phyloP scores from a whole-genome alignment of 257 asterid species.

The Misopates orontium region DNA sequence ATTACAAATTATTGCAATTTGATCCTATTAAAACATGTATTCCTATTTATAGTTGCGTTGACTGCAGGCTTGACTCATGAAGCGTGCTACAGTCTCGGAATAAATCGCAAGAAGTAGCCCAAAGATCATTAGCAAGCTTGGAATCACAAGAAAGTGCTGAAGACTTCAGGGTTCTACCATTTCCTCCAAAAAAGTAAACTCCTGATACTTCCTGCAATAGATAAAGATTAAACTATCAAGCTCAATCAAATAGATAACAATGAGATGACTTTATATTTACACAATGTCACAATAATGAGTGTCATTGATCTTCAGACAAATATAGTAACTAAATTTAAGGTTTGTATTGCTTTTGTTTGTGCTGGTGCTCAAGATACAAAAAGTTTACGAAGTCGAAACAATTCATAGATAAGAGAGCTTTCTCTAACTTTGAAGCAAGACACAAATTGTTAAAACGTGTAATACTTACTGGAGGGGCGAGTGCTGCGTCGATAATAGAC shows the following conservation, averaged over 20 bases:
- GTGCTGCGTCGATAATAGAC: constrained; percentile 78
- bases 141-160: constrained; percentile 58
- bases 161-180: constrained; percentile 57
- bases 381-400: too few species aligned
- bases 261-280: too few species aligned
- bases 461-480: constrained; percentile 74
- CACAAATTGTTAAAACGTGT: neutral
- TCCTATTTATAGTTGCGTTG: too few species aligned
- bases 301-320: neutral
- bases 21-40: too few species aligned
- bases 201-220: constrained; percentile 70
- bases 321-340: neutral
- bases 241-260: neutral
- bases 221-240: neutral
- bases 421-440: neutral
- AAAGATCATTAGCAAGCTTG: constrained; percentile 62
- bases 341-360: too few species aligned
- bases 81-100: constrained; percentile 51
- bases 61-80: constrained; percentile 10
- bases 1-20: too few species aligned
- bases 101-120: constrained; percentile 65
- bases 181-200: constrained; percentile 84
- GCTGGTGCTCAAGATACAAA: too few species aligned
- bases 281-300: neutral
- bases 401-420: too few species aligned